Evolutionary conservation across 306 rosid genomes (phyloP).

Genomic region (Crataegus laevigata): DNA sequence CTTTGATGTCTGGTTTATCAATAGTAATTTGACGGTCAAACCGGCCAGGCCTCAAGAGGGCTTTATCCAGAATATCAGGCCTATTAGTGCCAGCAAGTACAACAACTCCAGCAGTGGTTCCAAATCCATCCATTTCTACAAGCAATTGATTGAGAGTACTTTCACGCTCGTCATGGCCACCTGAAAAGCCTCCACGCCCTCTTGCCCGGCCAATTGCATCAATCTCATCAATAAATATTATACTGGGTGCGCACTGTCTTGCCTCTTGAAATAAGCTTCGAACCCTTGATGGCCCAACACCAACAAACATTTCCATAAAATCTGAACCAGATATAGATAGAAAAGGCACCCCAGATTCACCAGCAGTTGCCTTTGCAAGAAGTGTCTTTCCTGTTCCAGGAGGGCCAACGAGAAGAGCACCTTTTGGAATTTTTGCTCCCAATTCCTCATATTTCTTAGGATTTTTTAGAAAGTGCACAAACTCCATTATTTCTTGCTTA

Average conservation of each 20-base stretch:
- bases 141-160: conserved; percentile 90
- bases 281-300: conserved; percentile 95
- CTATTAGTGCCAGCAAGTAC: conserved; percentile 97
- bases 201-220: conserved; percentile 96
- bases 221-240: conserved; percentile 89
- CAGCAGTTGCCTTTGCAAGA: conserved; percentile 94
- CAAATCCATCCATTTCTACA: conserved; percentile 98
- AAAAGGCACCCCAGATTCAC: conserved; percentile 95
- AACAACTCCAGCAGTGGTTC: conserved; percentile 87
- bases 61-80: conserved; percentile 91
- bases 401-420: conserved; percentile 93
- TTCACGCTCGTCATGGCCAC: conserved; percentile 86
- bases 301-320: conserved; percentile 96
- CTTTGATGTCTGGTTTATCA: conserved; percentile 85
- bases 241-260: conserved; percentile 91
- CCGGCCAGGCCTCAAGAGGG: conserved; percentile 78
- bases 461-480: conserved; percentile 86
- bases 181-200: conserved; percentile 86
- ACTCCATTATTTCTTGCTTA: conserved; percentile 92
- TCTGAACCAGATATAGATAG: conserved; percentile 91
- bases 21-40: conserved; percentile 75
- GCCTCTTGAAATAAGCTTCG: conserved; percentile 93
- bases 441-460: conserved; percentile 89
- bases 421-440: conserved; percentile 95
- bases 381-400: conserved; percentile 98